A percentile compares a stretch with the other conserved stretches of the same genome.
phyloP scores from a whole-genome alignment of 371 early-diverging fungal species.

The Apophysomyces ossiformis region DNA sequence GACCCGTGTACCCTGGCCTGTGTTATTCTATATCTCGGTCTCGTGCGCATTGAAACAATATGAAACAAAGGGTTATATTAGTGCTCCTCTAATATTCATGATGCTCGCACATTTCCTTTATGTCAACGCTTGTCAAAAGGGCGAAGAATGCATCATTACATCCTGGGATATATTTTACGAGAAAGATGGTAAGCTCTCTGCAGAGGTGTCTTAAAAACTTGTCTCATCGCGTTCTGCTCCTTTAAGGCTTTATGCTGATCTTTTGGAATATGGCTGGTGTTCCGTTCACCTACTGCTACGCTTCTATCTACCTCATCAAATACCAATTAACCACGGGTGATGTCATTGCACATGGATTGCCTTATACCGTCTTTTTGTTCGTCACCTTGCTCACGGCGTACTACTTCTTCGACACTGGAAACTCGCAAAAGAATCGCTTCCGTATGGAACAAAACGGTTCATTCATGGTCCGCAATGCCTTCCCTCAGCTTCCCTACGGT shows the following conservation, averaged over 20 bases:
- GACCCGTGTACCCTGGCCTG: conserved; percentile 78
- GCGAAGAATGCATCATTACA: conserved; percentile 78
- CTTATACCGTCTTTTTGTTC: conserved; percentile 49
- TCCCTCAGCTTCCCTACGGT: conserved; percentile 71
- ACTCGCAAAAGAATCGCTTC: conserved; percentile 92
- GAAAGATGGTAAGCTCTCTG: conserved; percentile 50
- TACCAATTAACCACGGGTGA: conserved; percentile 43
- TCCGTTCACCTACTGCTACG: conserved; percentile 65
- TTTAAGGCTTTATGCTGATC: conserved; percentile 62
- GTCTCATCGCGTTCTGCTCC: neutral
- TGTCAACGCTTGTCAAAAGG: conserved; percentile 76
- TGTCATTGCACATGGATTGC: conserved; percentile 41
- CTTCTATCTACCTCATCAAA: conserved; percentile 59
- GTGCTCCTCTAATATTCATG: conserved; percentile 73
- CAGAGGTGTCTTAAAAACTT: neutral
- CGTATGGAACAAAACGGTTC: conserved; percentile 73
- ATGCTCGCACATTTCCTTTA: conserved; percentile 78
- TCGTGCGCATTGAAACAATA: conserved; percentile 77
- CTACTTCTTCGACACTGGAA: conserved; percentile 69
- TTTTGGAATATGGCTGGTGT: conserved; percentile 69
- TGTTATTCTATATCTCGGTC: conserved; percentile 69
- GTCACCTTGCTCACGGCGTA: conserved; percentile 44
- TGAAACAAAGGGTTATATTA: conserved; percentile 60
- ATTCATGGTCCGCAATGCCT: conserved; percentile 59
- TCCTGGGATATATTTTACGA: conserved; percentile 74